Percentiles rank a stretch among this genome's conserved stretches.
These are phyloP conservation scores for Trichoderma sp. DNA, from an alignment of 2,329 filamentous ascomycete species.

Conservation along the genomic window DNA sequence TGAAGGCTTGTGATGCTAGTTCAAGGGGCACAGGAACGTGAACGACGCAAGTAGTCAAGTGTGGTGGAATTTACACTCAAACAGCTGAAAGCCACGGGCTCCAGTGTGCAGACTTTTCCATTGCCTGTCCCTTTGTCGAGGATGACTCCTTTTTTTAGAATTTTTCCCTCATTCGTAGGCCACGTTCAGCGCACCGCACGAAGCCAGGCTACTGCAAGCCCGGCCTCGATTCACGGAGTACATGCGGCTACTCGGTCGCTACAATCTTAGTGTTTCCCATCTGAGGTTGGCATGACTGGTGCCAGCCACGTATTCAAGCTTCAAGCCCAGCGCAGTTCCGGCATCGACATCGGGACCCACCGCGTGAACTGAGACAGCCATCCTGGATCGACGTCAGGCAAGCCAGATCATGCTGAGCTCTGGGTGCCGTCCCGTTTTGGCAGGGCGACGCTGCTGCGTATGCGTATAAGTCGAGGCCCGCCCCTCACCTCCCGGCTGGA, in stretches of 20 bases:
- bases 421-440: constrained; percentile 15
- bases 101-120: constrained; percentile 16
- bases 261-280: constrained; percentile 15
- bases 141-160: constrained; percentile 7
- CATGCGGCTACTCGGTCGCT: constrained; percentile 16
- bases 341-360: constrained; percentile 16
- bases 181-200: neutral
- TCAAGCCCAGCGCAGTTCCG: constrained; percentile 20
- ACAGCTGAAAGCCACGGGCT: constrained; percentile 1
- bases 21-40: constrained; percentile 24
- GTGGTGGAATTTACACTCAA: constrained; percentile 6
- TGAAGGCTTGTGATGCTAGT: constrained; percentile 24
- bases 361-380: constrained; percentile 21
- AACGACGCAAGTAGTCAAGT: constrained; percentile 23
- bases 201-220: neutral
- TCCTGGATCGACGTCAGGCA: constrained; percentile 22
- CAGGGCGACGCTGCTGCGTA: constrained; percentile 5
- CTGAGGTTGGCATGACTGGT: constrained; percentile 13
- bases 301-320: constrained; percentile 24
- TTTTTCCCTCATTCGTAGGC: neutral
- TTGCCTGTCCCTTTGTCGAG: neutral
- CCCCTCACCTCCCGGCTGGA: neutral
- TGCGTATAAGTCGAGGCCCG: constrained; percentile 21
- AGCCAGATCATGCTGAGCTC: constrained; percentile 5
- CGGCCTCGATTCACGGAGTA: neutral